A percentile compares a stretch with the other conserved stretches of the same genome.
These are phyloP conservation scores for Plasmodium malariae DNA, from an alignment of 169 alveolate genomes.

Conservation along the genomic window DNA sequence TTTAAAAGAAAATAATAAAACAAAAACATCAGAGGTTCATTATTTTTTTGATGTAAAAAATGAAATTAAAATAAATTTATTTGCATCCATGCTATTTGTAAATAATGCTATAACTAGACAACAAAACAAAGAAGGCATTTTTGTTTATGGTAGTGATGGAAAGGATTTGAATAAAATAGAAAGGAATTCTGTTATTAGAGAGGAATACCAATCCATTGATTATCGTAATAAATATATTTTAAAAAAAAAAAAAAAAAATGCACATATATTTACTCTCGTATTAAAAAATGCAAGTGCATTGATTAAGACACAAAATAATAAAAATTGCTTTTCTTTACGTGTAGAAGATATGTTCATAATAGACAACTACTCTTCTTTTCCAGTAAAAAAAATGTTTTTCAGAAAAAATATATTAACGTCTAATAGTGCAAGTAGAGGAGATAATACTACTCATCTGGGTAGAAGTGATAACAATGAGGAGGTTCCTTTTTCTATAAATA, in stretches of 20 bases:
- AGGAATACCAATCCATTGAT: too few species aligned
- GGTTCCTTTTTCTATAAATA: not conserved
- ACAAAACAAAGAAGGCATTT: not conserved
- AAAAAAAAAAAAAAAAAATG: constrained; percentile 29
- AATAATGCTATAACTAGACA: not conserved
- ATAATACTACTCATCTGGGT: not conserved
- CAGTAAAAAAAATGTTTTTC: constrained; percentile 20
- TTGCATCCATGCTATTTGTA: constrained; percentile 10
- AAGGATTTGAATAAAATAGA: not conserved
- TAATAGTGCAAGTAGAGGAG: not conserved
- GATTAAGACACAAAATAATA: not conserved
- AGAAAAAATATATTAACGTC: not conserved
- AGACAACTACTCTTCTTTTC: constrained; percentile 16
- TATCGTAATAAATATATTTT: not conserved
- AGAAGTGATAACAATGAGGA: not conserved
- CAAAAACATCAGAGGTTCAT: not conserved
- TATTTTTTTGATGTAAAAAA: constrained; percentile 13
- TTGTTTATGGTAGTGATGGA: not conserved
- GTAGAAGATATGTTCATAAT: constrained; percentile 4
- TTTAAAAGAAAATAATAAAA: not conserved
- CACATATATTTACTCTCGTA: constrained; percentile 31
- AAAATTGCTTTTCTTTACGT: not conserved
- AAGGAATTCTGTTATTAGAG: too few species aligned
- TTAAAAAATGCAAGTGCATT: not conserved
- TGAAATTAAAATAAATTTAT: constrained; percentile 9